Evolutionary conservation across 148 eudicot genomes (phyloP).

Genomic region (Nepenthes mirabilis): DNA sequence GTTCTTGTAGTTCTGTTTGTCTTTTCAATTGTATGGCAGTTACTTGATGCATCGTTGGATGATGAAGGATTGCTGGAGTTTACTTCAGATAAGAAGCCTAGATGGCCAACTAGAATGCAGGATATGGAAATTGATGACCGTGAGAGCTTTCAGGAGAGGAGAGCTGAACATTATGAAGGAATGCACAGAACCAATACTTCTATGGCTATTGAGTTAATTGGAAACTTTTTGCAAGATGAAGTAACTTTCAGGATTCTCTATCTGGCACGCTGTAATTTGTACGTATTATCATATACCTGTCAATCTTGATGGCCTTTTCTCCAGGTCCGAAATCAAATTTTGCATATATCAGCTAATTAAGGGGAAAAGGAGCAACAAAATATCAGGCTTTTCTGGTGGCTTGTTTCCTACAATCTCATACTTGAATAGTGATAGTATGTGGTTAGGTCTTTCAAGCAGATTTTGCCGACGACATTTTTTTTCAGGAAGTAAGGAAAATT

Average conservation of each 20-base stretch:
- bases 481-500: no score
- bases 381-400: no score
- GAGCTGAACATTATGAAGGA: slow-evolving; percentile 30
- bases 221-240: slow-evolving; percentile 43
- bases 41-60: slow-evolving; percentile 82
- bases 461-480: no score
- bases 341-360: no score
- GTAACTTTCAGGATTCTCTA: slow-evolving; percentile 62
- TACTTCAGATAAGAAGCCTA: slow-evolving; percentile 55
- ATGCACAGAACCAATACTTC: slow-evolving; percentile 41
- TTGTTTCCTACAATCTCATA: no score
- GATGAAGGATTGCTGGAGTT: slow-evolving; percentile 76
- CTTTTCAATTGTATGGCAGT: slow-evolving; percentile 64
- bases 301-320: neutral
- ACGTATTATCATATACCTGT: slow-evolving; percentile 7
- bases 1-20: slow-evolving; percentile 55
- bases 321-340: neutral
- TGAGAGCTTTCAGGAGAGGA: slow-evolving; percentile 32
- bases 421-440: no score
- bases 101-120: slow-evolving; percentile 41
- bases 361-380: no score
- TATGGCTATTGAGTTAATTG: slow-evolving; percentile 71
- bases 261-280: slow-evolving; percentile 79
- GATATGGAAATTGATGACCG: slow-evolving; percentile 62
- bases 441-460: no score